Evolutionary conservation across 2,329 filamentous ascomycete genomes (phyloP).

Genomic region (Aspergillus piperis): DNA sequence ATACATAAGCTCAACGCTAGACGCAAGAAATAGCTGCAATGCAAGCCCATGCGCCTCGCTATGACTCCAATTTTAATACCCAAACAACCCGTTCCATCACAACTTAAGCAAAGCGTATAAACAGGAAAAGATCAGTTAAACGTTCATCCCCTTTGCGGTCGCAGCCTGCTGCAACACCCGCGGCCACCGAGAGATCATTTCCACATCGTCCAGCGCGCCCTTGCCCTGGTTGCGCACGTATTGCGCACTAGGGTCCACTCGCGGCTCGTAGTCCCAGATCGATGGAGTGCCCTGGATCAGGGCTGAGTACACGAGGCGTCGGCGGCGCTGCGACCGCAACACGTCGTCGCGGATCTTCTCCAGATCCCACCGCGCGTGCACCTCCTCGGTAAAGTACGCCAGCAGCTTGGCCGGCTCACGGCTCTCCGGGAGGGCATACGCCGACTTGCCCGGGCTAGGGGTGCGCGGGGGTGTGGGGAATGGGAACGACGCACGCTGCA

Average conservation of each 20-base stretch:
- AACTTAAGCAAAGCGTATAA: too few relatives aligned
- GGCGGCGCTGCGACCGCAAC: constrained; percentile 73
- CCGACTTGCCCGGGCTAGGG: constrained; percentile 38
- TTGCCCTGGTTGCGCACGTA: constrained; percentile 69
- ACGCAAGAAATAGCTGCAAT: not conserved
- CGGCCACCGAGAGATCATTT: constrained; percentile 45
- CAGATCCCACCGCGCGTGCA: constrained; percentile 77
- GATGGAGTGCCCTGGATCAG: constrained; percentile 74
- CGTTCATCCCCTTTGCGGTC: constrained; percentile 21
- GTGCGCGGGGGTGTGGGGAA: constrained; percentile 43
- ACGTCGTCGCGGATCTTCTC: constrained; percentile 73
- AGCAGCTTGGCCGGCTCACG: constrained; percentile 50
- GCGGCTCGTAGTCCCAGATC: constrained; percentile 82
- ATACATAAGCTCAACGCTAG: not conserved
- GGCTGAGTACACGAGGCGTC: constrained; percentile 76
- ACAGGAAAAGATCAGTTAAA: not conserved
- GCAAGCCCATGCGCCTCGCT: constrained; percentile 1
- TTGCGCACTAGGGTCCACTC: constrained; percentile 53
- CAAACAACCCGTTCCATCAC: not conserved
- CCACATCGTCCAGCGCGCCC: constrained; percentile 44
- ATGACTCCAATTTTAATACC: not conserved
- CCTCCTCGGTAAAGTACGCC: constrained; percentile 71
- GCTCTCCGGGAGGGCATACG: constrained; percentile 34
- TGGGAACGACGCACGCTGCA: constrained; percentile 32
- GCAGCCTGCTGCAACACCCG: constrained; percentile 39